These are phyloP conservation scores for Neurospora crassa DNA, from an alignment of 2,329 filamentous ascomycete species.

Conservation along the genomic window DNA sequence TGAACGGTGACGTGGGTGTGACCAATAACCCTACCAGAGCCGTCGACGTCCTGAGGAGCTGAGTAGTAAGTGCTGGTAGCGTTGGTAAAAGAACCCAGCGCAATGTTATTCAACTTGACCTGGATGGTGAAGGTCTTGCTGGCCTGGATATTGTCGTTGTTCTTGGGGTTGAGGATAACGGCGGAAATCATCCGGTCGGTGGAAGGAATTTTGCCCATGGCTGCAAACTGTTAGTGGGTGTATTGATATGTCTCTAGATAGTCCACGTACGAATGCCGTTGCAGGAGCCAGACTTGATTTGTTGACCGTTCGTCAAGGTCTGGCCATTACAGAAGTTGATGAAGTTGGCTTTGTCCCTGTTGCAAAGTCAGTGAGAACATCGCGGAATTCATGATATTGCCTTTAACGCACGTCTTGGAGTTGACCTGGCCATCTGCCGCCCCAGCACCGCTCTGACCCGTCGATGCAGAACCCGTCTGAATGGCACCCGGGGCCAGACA, in stretches of 20 bases:
- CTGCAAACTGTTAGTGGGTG: slow-evolving; percentile 23
- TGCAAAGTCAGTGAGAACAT: slow-evolving; percentile 3
- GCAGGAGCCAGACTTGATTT: slow-evolving; percentile 50
- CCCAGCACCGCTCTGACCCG: slow-evolving; percentile 34
- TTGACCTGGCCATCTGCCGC: slow-evolving; percentile 37
- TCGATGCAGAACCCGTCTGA: slow-evolving; percentile 39
- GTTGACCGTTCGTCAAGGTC: slow-evolving; percentile 51
- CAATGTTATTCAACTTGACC: slow-evolving; percentile 44
- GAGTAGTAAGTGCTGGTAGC: slow-evolving; percentile 51
- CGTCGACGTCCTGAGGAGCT: slow-evolving; percentile 46
- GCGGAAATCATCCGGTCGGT: slow-evolving; percentile 47
- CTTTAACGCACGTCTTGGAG: slow-evolving; percentile 39
- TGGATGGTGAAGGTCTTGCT: slow-evolving; percentile 42
- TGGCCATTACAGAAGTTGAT: slow-evolving; percentile 52
- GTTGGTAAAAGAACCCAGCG: slow-evolving; percentile 52
- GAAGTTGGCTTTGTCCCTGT: slow-evolving; percentile 50
- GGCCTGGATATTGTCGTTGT: slow-evolving; percentile 36
- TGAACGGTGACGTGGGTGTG: slow-evolving; percentile 54
- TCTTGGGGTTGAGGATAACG: slow-evolving; percentile 42
- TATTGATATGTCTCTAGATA: not conserved
- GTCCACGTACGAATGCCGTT: slow-evolving; percentile 50
- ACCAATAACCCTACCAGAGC: slow-evolving; percentile 42
- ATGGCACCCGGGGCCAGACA: slow-evolving; percentile 34
- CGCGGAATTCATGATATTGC: not conserved
- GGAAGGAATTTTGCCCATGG: slow-evolving; percentile 52